Evolutionary conservation across 73 alveolate genomes (phyloP).

Genomic region (Paramecium primaurelia): DNA sequence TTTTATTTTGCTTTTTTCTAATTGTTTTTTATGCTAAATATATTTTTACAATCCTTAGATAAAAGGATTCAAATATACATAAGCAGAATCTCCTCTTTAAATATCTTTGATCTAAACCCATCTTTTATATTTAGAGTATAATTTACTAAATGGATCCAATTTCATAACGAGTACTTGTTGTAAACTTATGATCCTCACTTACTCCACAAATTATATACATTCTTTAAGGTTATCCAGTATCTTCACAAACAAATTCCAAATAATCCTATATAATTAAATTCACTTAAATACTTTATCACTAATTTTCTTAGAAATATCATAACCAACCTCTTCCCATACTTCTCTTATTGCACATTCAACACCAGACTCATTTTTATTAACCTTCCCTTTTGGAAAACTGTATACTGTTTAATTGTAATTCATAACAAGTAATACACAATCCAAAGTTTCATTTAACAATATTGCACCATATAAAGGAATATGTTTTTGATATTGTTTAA

Average conservation of each 20-base stretch:
- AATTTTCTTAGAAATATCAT: constrained; percentile 48
- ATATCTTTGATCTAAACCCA: constrained; percentile 69
- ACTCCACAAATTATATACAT: constrained; percentile 63
- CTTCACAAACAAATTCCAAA: constrained; percentile 50
- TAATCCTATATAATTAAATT: not conserved
- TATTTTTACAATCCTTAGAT: constrained; percentile 18
- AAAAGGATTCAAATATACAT: not conserved
- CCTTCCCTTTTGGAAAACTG: constrained; percentile 76
- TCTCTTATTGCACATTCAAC: constrained; percentile 77
- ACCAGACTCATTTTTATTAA: constrained; percentile 67
- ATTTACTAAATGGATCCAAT: constrained; percentile 60
- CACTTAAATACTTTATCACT: not conserved
- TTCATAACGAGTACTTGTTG: constrained; percentile 65
- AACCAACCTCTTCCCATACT: constrained; percentile 72
- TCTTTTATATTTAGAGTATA: not conserved
- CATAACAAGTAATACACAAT: constrained; percentile 27
- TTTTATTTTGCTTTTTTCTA: not conserved
- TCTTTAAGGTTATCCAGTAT: constrained; percentile 44
- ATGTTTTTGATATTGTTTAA: not conserved
- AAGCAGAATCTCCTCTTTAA: not conserved
- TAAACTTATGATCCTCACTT: constrained; percentile 54
- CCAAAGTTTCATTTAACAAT: constrained; percentile 2
- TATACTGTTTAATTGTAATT: constrained; percentile 42
- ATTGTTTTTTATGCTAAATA: not conserved
- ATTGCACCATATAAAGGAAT: constrained; percentile 49